Evolutionary conservation across 192 early-diverging fungal species (phyloP), one percentile per base, ranked within the genome.

Genomic region (Haplosporangium gracile): DNA sequence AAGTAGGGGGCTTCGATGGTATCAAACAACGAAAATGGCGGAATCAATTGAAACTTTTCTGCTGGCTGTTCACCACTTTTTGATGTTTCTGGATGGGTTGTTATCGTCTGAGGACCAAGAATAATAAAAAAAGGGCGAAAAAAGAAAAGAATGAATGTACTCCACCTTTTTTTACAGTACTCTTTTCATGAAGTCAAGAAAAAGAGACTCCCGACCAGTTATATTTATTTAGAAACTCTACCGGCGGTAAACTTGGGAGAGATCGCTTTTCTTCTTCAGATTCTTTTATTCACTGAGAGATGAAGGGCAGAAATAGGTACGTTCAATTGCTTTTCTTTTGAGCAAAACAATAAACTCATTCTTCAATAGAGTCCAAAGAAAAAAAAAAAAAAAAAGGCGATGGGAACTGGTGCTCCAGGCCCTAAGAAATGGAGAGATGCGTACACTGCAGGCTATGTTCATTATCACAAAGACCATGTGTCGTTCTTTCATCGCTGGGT

Each of bases 381-480:
- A 60, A n/a, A 55, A 55, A 55, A 16, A n/a, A 57, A 57, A 65
- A 65, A 65, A 65, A 65, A 65, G 60, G 2, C 29, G 2, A 65
- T 29, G 29, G 60, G 60, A 32, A 65, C 60, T 65, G 60, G 60
- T 29, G 60, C 60, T 65, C 60, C 60, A 65, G 60, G 60, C 60
- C 60, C 26, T 34, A 32, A 10, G 7, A 24, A 15, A 43, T 22
- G 13, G 26, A 10, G 55, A 60, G n/a, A 60, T 60, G 20, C 51
- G 15, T 57, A 10, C 60, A 65, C 11, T 32, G 29, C 9, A 24
- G n/a, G 15, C 47, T 49, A 45, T 45, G 47, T 49, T 51, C 49
- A 51, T 32, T 32, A 65, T 65, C 60, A 65, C 60, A 65, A 29
- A 65, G 26, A 65, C 60, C 60, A 65, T 65, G 29, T 32, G 60